phyloP scores from a whole-genome alignment of 2,329 filamentous ascomycete species.

The Tolypocladium amazonense region DNA sequence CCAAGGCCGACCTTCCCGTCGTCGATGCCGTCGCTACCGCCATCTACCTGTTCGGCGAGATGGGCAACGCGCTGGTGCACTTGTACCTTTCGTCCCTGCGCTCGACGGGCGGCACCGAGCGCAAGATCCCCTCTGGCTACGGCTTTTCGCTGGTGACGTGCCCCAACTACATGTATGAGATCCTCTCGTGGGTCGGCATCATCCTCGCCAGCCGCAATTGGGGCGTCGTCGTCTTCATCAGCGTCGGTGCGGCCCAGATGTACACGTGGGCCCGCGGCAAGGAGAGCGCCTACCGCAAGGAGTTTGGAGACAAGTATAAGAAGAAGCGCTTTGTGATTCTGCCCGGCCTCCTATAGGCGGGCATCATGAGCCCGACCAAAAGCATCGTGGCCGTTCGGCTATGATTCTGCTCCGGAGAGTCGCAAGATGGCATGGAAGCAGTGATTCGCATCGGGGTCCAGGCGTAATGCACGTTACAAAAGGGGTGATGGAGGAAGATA shows the following conservation, averaged over 20 bases:
- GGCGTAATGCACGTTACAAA: background rate
- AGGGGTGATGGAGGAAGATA: background rate
- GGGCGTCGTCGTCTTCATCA: slow-evolving; percentile 66
- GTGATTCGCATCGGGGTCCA: background rate
- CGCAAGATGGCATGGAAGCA: background rate
- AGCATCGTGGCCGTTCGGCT: background rate
- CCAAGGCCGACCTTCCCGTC: slow-evolving; percentile 33
- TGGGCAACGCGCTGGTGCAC: slow-evolving; percentile 73
- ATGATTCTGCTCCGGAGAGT: background rate
- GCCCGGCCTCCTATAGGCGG: slow-evolving; percentile 59
- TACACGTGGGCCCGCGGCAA: slow-evolving; percentile 81
- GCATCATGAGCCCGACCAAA: background rate
- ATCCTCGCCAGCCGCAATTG: slow-evolving; percentile 71
- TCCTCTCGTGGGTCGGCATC: slow-evolving; percentile 76
- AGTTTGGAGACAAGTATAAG: slow-evolving; percentile 91
- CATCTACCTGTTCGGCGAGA: slow-evolving; percentile 67
- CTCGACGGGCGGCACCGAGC: slow-evolving; percentile 68
- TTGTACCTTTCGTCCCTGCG: slow-evolving; percentile 68
- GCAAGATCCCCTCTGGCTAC: slow-evolving; percentile 77
- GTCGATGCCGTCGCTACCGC: slow-evolving; percentile 59
- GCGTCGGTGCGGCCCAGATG: slow-evolving; percentile 70
- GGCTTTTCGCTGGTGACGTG: slow-evolving; percentile 84
- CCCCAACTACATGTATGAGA: slow-evolving; percentile 95
- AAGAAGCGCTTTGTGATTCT: slow-evolving; percentile 82
- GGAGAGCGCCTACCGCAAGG: slow-evolving; percentile 78